Evolutionary conservation across 1,284 basidiomycete genomes (phyloP), one percentile per base, ranked within the genome.

Genomic region (Puccinia polysora): DNA sequence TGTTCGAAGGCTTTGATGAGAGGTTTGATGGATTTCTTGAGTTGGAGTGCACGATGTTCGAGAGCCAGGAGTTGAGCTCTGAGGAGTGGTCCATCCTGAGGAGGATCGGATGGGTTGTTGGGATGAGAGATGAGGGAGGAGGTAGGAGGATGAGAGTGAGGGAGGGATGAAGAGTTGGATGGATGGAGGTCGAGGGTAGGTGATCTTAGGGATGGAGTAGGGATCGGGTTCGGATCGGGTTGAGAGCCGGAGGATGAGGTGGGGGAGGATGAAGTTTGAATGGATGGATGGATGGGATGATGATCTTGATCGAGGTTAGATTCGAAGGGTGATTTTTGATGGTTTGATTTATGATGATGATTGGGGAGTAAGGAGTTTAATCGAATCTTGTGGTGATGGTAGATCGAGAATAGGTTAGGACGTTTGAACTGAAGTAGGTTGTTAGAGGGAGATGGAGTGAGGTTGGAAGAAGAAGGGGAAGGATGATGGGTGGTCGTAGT

Each of bases 41-140:
- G 53, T 45, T 58, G 52, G 14, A 23, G 14, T 5, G 65, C 52
- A 4, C 65, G 52, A 25, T 56, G 49, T 56, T 68, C 65, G 12
- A 68, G 65, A 30, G 52, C 65, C 2, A 40, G 30, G 20, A 68
- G 43, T 49, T 68, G 52, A 55, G 65, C 65, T 25, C 65, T 45
- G 34, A 58, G 40, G 1, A 68, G 52, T 5, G 65, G 65, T n/a
- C 65, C 65, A 47, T 68, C 65, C 45, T 68, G 52, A n/a, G 58
- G 43, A 14, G 34, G 25, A 30, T 28, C 34, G 28, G 56, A 38
- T 10, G 65, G 65, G 14, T 45, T 49, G 52, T 56, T 55, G n/a
- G 65, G 65, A 14, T 68, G 52, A 1, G 65, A n/a, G 65, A 56
- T 68, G 65, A 68, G 32, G 52, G 10, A 53, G 65, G 43, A 68